A percentile compares a stretch with the other conserved stretches of the same genome.
phyloP scores from a whole-genome alignment of 2,329 filamentous ascomycete species.

The Pseudogymnoascus sp. region DNA sequence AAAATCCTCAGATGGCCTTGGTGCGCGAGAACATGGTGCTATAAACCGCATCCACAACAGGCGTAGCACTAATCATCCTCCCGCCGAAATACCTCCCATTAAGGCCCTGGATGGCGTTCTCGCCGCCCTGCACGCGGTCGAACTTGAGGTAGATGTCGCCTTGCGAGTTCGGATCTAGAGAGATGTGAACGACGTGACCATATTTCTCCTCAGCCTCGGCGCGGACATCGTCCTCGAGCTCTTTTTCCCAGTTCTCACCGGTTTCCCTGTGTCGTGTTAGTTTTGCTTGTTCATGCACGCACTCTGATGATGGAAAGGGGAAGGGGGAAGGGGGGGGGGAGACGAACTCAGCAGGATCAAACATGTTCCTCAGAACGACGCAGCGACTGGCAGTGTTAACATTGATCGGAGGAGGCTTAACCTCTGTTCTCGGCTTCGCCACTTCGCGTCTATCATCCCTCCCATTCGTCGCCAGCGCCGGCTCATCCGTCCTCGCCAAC shows the following conservation, averaged over 20 bases:
- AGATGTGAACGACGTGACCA: conserved; percentile 94
- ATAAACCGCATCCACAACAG: conserved; percentile 97
- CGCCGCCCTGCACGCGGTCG: conserved; percentile 85
- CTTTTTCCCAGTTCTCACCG: conserved; percentile 81
- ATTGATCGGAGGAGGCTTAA: conserved; percentile 70
- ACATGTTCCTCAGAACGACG: conserved; percentile 92
- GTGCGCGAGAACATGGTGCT: conserved; percentile 88
- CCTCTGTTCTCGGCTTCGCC: conserved; percentile 69
- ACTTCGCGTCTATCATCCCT: conserved; percentile 57
- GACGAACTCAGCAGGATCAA: conserved; percentile 81
- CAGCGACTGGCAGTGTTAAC: conserved; percentile 90
- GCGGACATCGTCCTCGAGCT: conserved; percentile 88
- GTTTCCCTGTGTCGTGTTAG: conserved; percentile 57
- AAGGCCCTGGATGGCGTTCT: conserved; percentile 95
- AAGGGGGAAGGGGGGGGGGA: neutral
- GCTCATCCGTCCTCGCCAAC: conserved; percentile 89
- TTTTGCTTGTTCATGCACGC: neutral
- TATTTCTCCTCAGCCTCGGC: conserved; percentile 91
- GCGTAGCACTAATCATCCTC: conserved; percentile 84
- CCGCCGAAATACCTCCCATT: conserved; percentile 96
- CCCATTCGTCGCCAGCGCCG: conserved; percentile 48
- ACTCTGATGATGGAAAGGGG: neutral
- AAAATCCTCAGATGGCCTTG: conserved; percentile 54
- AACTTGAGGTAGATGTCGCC: conserved; percentile 99
- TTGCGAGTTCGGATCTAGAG: conserved; percentile 83